Percentiles rank a stretch among this genome's conserved stretches.
Evolutionary conservation across 1,284 basidiomycete species (phyloP).

Genomic region (Anthracocystis panici-leucophaei): DNA sequence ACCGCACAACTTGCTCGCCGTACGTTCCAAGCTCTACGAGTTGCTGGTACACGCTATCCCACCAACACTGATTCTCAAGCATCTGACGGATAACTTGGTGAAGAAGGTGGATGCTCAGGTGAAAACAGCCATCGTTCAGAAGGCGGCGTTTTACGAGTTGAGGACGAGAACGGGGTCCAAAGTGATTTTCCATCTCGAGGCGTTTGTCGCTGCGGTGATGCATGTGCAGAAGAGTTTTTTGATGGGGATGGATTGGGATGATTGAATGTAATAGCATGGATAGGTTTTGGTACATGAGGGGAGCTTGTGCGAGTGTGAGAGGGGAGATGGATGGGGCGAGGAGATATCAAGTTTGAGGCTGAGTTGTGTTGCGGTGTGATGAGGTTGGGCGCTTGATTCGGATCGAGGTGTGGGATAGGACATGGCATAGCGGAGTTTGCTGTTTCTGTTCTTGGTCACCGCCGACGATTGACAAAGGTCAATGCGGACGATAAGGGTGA

Average conservation of each 20-base stretch:
- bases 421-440: too few relatives aligned
- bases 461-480: too few relatives aligned
- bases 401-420: too few relatives aligned
- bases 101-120: slow-evolving; percentile 80
- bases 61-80: slow-evolving; percentile 74
- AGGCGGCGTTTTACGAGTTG: slow-evolving; percentile 82
- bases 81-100: slow-evolving; percentile 80
- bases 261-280: slow-evolving; percentile 11
- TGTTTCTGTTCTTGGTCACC: too few relatives aligned
- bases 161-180: slow-evolving; percentile 63
- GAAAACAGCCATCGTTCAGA: slow-evolving; percentile 58
- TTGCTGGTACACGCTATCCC: slow-evolving; percentile 97
- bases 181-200: slow-evolving; percentile 68
- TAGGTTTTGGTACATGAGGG: neutral
- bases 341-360: too few relatives aligned
- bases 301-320: neutral
- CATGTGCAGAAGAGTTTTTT: slow-evolving; percentile 65
- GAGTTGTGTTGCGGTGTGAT: too few relatives aligned
- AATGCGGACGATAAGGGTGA: too few relatives aligned
- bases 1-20: slow-evolving; percentile 90
- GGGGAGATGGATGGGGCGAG: neutral
- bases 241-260: slow-evolving; percentile 55
- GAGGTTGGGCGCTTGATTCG: too few relatives aligned
- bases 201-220: slow-evolving; percentile 68
- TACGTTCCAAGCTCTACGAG: slow-evolving; percentile 93